Evolutionary conservation across 129 eudicot genomes (phyloP).

Genomic region (Rutidosis leptorrhynchoides): DNA sequence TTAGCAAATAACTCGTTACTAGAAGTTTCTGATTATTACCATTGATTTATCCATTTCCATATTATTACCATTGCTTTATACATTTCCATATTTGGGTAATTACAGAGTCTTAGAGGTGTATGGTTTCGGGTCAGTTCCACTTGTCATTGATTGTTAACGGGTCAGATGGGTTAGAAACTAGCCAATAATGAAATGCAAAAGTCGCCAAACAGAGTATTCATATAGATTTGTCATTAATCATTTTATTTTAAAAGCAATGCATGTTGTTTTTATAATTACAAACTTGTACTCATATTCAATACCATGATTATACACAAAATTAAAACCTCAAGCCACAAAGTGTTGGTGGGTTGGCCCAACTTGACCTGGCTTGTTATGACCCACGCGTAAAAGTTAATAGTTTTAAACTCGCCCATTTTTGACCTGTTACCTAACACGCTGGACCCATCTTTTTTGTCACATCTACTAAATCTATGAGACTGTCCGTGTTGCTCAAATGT

Average conservation of each 20-base stretch:
- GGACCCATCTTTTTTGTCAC: neutral
- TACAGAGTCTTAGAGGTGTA: neutral
- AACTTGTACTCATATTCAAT: neutral
- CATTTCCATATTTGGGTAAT: slow-evolving; percentile 51
- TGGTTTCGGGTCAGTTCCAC: neutral
- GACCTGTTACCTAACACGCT: neutral
- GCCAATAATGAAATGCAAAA: neutral
- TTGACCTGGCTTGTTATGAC: neutral
- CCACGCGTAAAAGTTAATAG: neutral
- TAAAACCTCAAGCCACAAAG: neutral
- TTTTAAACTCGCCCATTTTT: neutral
- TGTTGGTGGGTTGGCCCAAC: neutral
- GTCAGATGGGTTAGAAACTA: neutral
- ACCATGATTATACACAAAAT: neutral
- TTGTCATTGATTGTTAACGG: neutral
- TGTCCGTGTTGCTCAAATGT: slow-evolving; percentile 6
- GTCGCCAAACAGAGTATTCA: neutral
- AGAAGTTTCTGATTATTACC: slow-evolving; percentile 4
- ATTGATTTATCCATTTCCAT: neutral
- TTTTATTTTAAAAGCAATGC: neutral
- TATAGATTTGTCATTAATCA: neutral
- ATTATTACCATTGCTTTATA: neutral
- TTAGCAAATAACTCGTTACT: neutral
- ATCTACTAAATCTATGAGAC: slow-evolving; percentile 1
- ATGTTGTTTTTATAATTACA: neutral